Conservation (phyloP, 2,329 filamentous ascomycete genomes). For the Clarireedia sp. region DNA sequence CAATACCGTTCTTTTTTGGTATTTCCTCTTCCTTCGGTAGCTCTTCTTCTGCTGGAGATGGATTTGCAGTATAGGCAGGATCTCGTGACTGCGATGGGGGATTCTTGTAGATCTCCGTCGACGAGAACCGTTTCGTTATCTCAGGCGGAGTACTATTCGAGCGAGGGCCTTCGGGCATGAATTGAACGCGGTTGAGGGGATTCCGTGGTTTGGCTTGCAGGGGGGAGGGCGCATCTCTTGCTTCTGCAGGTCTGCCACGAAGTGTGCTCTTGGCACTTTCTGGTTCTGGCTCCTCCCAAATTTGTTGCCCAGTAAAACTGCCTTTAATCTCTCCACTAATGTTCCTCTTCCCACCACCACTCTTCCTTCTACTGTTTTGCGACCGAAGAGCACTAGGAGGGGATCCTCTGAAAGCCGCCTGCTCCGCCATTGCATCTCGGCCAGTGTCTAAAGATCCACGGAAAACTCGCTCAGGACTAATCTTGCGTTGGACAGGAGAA, state of each 20-base stretch:
- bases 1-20: constrained; percentile 61
- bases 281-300: constrained; percentile 79
- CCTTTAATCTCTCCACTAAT: constrained; percentile 57
- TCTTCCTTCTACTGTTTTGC: constrained; percentile 14
- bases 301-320: constrained; percentile 68
- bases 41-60: constrained; percentile 26
- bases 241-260: constrained; percentile 21
- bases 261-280: constrained; percentile 12
- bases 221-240: constrained; percentile 34
- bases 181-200: constrained; percentile 54
- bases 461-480: constrained; percentile 20
- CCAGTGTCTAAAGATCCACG: constrained; percentile 21
- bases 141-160: constrained; percentile 37
- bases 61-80: constrained; percentile 68
- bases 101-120: constrained; percentile 75
- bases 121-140: constrained; percentile 33
- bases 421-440: constrained; percentile 9
- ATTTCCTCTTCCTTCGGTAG: constrained; percentile 27
- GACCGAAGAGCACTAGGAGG: constrained; percentile 20
- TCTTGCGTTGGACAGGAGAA: constrained; percentile 29
- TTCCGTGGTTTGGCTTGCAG: constrained; percentile 56
- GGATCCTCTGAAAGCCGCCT: constrained; percentile 16
- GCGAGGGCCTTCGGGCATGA: constrained; percentile 33
- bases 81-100: constrained; percentile 77
- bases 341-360: constrained; percentile 43